phyloP scores from a whole-genome alignment of 768 basidiomycete genomes.

The Candolleomyces efflorescens region DNA sequence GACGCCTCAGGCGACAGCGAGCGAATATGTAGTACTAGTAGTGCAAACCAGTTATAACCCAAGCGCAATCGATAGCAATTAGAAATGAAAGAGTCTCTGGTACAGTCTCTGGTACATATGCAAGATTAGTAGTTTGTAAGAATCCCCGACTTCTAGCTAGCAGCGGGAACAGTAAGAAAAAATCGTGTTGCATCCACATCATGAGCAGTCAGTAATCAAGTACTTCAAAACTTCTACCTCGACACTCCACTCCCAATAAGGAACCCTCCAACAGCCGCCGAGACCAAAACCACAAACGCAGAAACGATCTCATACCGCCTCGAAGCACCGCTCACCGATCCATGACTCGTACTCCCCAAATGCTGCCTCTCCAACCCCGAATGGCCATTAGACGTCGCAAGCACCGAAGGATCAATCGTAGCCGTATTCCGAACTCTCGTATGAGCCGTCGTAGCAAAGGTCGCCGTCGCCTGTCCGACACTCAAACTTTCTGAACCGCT shows the following conservation, averaged over 20 bases:
- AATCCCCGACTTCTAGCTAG: too few species aligned
- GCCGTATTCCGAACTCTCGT: constrained; percentile 47
- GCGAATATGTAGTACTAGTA: too few species aligned
- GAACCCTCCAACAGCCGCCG: neutral
- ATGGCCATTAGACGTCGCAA: constrained; percentile 65
- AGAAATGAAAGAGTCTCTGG: too few species aligned
- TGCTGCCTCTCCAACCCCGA: constrained; percentile 18
- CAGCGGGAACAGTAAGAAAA: too few species aligned
- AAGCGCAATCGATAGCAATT: too few species aligned
- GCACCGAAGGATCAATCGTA: constrained; percentile 46
- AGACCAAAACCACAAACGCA: neutral
- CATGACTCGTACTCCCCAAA: constrained; percentile 37
- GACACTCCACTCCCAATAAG: neutral
- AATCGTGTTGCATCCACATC: too few species aligned
- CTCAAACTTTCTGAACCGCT: constrained; percentile 8
- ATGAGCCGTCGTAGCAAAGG: constrained; percentile 41
- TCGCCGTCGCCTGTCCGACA: constrained; percentile 26
- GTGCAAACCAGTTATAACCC: too few species aligned
- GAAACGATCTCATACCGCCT: neutral
- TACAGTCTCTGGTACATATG: too few species aligned
- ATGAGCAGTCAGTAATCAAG: too few species aligned
- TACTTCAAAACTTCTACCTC: too few species aligned
- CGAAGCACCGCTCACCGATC: constrained; percentile 6
- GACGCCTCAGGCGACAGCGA: too few species aligned
- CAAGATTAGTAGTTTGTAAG: too few species aligned